Base-by-base conservation (phyloP, 495 filamentous ascomycete species). In the Aspergillus conjunctus region DNA sequence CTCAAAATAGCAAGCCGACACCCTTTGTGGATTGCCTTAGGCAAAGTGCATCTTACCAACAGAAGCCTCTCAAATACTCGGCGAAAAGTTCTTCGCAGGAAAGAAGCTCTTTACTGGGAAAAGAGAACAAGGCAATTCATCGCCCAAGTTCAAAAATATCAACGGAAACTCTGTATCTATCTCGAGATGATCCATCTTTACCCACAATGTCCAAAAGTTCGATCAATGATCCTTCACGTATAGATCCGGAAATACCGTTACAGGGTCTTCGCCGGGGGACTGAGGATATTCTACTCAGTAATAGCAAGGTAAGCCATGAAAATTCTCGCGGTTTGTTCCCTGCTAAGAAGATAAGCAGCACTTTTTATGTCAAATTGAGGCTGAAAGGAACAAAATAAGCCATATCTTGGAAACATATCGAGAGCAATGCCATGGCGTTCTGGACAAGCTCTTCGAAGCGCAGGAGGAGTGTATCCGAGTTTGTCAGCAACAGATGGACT, bases 401-500 rank as follows among this genome's bases (percentile, higher is more conserved):
- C 50, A 67, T 17, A 66, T 73, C 9, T 49, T 78, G 32, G 68
- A 73, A 14, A 64, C 59, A 18, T 77, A 71, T 56, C 74, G 65
- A 30, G 54, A 68, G 50, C 68, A 71, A 22, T 77, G 75, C 55
- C 44, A 73, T 61, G 63, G 48, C 9, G 69, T 73, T 17, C 66
- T 78, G n/a, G 70, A 74, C 49, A 66, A 68, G 43, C 57, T 78
- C 10, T 67, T 68, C 54, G 51, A 63, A 30, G 71, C 67, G 9
- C 76, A 78, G 11, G 63, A 71, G 54, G 66, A 63, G 34, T 69
- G 73, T 3, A 71, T 77, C 53, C 59, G 61, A 39, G 20, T 76
- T 12, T 74, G 73, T 34, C 58, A 61, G 22, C 66, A 74, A 51
- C 71, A 77, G 54, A 71, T 74, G 62, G 51, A 67, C 0, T 53